Evolutionary conservation across 148 eudicot genomes (phyloP).

Genomic region (Amaranthus hypochondriacus): DNA sequence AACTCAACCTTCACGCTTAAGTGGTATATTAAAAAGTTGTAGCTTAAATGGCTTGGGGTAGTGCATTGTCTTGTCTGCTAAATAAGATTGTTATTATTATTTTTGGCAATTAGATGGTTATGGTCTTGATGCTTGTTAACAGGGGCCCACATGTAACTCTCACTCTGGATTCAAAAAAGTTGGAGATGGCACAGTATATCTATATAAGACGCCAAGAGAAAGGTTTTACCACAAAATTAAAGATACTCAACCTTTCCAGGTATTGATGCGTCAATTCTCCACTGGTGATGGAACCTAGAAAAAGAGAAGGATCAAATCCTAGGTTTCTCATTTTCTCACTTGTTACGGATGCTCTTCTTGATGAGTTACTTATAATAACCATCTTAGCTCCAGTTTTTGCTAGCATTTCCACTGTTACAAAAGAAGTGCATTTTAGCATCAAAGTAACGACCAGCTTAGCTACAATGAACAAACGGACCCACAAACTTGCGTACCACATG

Average conservation of each 20-base stretch:
- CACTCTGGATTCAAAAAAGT: too few species aligned
- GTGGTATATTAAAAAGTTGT: too few species aligned
- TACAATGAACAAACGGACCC: constrained; percentile 1
- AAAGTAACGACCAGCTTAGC: neutral
- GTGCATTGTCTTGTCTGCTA: too few species aligned
- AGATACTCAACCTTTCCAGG: constrained; percentile 53
- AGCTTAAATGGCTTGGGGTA: too few species aligned
- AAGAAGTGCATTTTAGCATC: neutral
- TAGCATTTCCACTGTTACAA: constrained; percentile 69
- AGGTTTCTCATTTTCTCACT: constrained; percentile 68
- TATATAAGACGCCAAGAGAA: constrained; percentile 1
- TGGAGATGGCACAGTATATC: too few species aligned
- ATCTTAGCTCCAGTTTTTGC: constrained; percentile 80
- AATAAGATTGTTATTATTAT: too few species aligned
- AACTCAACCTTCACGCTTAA: too few species aligned
- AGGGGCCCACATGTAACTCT: too few species aligned
- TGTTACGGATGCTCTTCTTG: constrained; percentile 83
- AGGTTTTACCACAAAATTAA: neutral
- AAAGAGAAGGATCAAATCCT: constrained; percentile 88
- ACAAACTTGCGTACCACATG: constrained; percentile 32
- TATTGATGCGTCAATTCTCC: constrained; percentile 86
- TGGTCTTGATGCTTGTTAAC: too few species aligned
- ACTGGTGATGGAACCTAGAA: constrained; percentile 79
- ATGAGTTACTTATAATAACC: constrained; percentile 91
- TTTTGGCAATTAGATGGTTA: too few species aligned